These are phyloP conservation scores for Aquilaria malaccensis DNA, from an alignment of 345 rosid species.

Conservation along the genomic window DNA sequence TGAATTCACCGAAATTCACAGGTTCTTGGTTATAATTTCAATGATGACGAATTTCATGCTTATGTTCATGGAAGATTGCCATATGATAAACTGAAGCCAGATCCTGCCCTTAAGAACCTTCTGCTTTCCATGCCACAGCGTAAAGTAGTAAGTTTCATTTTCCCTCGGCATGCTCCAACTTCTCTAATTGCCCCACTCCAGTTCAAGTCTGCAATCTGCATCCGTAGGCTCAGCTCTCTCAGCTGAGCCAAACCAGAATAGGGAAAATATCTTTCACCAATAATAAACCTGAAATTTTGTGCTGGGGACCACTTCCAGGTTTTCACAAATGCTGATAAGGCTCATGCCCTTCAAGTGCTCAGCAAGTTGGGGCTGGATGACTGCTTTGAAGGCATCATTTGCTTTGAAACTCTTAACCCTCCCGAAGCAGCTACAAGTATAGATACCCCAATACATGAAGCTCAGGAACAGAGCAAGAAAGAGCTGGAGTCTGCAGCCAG, in stretches of 20 bases:
- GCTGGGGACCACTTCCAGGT: slow-evolving; percentile 29
- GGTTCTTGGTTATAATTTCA: slow-evolving; percentile 82
- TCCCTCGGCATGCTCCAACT: neutral
- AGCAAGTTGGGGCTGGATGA: slow-evolving; percentile 55
- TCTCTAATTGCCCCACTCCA: neutral
- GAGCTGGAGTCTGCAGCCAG: slow-evolving; percentile 10
- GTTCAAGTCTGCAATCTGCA: neutral
- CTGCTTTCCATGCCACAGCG: slow-evolving; percentile 76
- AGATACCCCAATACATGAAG: slow-evolving; percentile 6
- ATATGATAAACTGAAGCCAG: slow-evolving; percentile 62
- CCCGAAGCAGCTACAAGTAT: slow-evolving; percentile 15
- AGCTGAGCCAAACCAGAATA: neutral
- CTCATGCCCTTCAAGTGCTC: slow-evolving; percentile 43
- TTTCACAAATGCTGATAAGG: slow-evolving; percentile 73
- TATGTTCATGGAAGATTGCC: slow-evolving; percentile 82
- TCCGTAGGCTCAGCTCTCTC: too few relatives aligned
- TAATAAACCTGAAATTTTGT: too few relatives aligned
- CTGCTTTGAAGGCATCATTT: slow-evolving; percentile 73
- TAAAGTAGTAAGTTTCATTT: slow-evolving; percentile 51
- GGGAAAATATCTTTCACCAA: neutral
- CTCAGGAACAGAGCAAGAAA: slow-evolving; percentile 18
- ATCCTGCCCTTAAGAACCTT: slow-evolving; percentile 62
- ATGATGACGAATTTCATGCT: slow-evolving; percentile 80
- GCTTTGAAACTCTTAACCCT: slow-evolving; percentile 82
- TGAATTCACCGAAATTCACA: slow-evolving; percentile 14